phyloP scores from a whole-genome alignment of 78 protist species.

The Isochrysis galbana region DNA sequence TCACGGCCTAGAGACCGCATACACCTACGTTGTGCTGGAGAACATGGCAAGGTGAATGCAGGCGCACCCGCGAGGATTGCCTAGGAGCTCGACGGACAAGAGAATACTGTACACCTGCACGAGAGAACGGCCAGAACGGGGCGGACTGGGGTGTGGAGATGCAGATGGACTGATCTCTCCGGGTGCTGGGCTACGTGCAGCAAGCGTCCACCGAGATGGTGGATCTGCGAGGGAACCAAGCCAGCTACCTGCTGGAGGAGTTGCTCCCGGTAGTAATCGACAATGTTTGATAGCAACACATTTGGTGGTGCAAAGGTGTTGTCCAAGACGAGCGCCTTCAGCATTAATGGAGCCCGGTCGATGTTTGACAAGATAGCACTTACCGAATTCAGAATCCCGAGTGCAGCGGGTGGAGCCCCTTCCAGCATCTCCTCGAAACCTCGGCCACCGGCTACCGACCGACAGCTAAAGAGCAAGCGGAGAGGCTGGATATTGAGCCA shows the following conservation, averaged over 20 bases:
- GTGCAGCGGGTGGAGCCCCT: not conserved
- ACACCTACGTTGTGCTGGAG: too few relatives aligned
- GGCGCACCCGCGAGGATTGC: constrained; percentile 35
- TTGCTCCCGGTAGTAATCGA: not conserved
- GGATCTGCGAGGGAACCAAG: too few relatives aligned
- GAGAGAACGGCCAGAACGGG: not conserved
- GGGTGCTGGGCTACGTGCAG: too few relatives aligned
- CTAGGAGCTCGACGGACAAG: not conserved
- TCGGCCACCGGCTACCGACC: not conserved
- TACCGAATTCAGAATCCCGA: not conserved
- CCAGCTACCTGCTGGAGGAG: not conserved
- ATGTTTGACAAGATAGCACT: not conserved
- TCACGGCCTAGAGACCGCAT: too few relatives aligned
- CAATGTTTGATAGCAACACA: not conserved
- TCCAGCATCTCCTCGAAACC: not conserved
- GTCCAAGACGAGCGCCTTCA: constrained; percentile 6
- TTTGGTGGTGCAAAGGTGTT: not conserved
- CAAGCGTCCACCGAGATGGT: too few relatives aligned
- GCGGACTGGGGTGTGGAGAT: too few relatives aligned
- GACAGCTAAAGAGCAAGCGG: not conserved
- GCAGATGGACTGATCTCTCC: too few relatives aligned
- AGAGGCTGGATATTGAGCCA: constrained; percentile 3
- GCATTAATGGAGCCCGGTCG: not conserved
- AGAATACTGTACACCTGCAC: not conserved
- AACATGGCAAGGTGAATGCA: too few relatives aligned